phyloP scores from a whole-genome alignment of 176 grass and related monocot species.

The Eleusine coracana region DNA sequence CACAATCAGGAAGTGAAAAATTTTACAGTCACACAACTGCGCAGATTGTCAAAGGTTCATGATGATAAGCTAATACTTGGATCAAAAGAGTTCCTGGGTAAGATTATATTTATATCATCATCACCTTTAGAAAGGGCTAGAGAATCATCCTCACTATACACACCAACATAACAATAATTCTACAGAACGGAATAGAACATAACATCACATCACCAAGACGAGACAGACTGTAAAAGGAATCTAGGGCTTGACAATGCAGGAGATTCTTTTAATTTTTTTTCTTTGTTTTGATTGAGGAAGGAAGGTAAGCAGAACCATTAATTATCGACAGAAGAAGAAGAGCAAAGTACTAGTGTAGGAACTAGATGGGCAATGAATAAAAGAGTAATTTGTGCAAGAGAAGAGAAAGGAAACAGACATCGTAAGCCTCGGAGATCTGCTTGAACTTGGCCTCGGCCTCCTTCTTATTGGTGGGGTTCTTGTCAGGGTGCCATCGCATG shows the following conservation, averaged over 20 bases:
- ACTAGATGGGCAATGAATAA: neutral
- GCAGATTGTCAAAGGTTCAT: neutral
- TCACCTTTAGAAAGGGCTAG: neutral
- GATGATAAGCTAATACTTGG: neutral
- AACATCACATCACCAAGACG: neutral
- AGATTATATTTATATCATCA: neutral
- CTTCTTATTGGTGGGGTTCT: conserved; percentile 90
- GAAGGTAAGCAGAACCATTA: too few species aligned
- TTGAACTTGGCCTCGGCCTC: conserved; percentile 98
- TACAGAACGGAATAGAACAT: neutral
- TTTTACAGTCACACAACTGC: neutral
- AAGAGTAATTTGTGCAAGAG: neutral
- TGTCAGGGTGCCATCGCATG: conserved; percentile 99
- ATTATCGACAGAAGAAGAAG: neutral
- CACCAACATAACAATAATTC: neutral
- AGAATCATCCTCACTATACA: neutral
- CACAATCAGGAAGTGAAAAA: neutral
- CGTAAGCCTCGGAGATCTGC: conserved; percentile 88
- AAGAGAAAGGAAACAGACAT: neutral
- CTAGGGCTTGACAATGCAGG: conserved; percentile 1
- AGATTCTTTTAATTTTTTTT: neutral
- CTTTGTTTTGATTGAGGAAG: neutral
- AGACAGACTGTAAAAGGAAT: neutral
- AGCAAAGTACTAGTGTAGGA: neutral
- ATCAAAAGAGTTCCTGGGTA: conserved; percentile 6